Conservation (phyloP, 495 filamentous ascomycete species). For the Hypoxylon lenormandii region DNA sequence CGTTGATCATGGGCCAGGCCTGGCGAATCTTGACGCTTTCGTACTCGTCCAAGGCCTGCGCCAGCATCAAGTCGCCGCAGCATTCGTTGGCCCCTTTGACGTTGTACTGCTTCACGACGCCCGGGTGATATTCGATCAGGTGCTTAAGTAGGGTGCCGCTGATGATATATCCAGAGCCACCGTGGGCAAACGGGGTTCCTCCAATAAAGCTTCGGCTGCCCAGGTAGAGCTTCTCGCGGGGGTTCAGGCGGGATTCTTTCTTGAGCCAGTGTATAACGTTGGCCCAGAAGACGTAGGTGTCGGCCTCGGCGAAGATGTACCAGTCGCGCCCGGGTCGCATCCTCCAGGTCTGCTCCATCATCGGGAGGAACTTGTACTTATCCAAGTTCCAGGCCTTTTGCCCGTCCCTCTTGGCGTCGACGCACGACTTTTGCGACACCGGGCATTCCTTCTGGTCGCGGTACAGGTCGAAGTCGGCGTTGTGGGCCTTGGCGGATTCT, state of each 20-base stretch:
- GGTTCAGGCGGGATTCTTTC: conserved; percentile 58
- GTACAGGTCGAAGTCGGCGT: conserved; percentile 64
- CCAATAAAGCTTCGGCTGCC: conserved; percentile 63
- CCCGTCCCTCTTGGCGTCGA: conserved; percentile 46
- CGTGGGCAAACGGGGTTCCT: conserved; percentile 60
- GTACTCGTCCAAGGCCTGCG: conserved; percentile 56
- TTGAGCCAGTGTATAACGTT: conserved; percentile 69
- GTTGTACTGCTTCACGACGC: conserved; percentile 55
- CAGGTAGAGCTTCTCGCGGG: conserved; percentile 64
- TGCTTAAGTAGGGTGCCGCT: conserved; percentile 59
- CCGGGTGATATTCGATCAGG: conserved; percentile 46
- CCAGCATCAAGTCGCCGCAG: conserved; percentile 64
- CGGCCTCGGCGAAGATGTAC: conserved; percentile 77
- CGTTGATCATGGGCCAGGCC: conserved; percentile 66
- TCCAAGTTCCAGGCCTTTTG: conserved; percentile 71
- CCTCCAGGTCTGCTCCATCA: conserved; percentile 68
- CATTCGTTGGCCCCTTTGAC: conserved; percentile 57
- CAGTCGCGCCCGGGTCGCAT: conserved; percentile 66
- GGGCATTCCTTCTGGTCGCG: conserved; percentile 55
- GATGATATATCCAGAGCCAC: conserved; percentile 64
- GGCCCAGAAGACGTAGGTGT: conserved; percentile 74
- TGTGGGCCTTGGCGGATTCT: conserved; percentile 47
- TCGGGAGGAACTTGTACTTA: conserved; percentile 78
- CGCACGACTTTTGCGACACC: conserved; percentile 52
- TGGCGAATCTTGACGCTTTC: conserved; percentile 58